These are phyloP conservation scores for Porcisia hertigi DNA, from an alignment of 208 protist species.

Conservation along the genomic window DNA sequence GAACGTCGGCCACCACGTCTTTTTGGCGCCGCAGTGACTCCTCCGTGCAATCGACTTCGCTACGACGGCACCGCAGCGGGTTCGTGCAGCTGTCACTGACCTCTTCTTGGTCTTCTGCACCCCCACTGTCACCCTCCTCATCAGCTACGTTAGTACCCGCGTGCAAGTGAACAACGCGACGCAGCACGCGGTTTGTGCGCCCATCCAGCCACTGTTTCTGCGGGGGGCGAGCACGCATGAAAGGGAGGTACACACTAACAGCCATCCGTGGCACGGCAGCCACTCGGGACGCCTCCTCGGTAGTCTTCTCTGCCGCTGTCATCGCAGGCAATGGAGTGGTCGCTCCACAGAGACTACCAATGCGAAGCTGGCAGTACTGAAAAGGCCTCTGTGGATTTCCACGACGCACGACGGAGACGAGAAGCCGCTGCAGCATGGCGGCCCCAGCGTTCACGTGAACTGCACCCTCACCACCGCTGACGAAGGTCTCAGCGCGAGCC, in stretches of 20 bases:
- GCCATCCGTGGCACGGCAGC: conserved; percentile 55
- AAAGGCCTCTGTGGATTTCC: conserved; percentile 56
- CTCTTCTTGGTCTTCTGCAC: background rate
- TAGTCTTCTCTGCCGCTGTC: background rate
- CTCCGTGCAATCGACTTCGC: background rate
- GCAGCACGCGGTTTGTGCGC: conserved; percentile 53
- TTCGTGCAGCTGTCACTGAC: background rate
- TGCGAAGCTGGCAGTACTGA: conserved; percentile 39
- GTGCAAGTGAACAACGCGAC: conserved; percentile 36
- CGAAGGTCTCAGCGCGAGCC: background rate
- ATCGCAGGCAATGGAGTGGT: background rate
- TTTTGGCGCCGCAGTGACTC: background rate
- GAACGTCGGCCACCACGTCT: conserved; percentile 13
- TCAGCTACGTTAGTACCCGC: conserved; percentile 3
- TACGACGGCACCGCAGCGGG: background rate
- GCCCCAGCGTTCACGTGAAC: conserved; percentile 24
- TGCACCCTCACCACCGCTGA: background rate
- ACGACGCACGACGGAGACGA: conserved; percentile 38
- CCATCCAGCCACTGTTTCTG: conserved; percentile 43
- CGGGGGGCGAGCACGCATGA: conserved; percentile 37
- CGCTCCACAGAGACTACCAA: conserved; percentile 29
- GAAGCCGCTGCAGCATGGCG: conserved; percentile 30
- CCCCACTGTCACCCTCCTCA: background rate
- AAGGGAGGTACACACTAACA: conserved; percentile 65
- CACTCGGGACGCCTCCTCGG: conserved; percentile 17